phyloP scores from a whole-genome alignment of 345 rosid genomes.

The Aquilaria yunnanensis region DNA sequence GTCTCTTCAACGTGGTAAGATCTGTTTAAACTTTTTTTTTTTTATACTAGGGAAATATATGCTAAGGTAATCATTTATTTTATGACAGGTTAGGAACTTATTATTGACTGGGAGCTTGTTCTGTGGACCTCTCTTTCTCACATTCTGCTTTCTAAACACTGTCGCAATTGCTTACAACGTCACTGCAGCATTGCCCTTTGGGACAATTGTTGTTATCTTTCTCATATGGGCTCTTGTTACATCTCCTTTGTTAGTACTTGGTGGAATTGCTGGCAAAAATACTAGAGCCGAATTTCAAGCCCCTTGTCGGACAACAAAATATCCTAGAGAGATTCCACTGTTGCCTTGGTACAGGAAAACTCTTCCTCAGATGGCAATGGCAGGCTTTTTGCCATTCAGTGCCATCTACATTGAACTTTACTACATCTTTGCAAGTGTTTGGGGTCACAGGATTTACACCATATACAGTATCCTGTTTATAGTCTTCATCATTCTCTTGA shows the following conservation, averaged over 20 bases:
- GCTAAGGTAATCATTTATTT: not conserved
- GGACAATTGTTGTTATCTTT: conserved; percentile 43
- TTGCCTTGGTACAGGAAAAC: conserved; percentile 40
- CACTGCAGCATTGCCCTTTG: conserved; percentile 50
- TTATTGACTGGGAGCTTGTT: conserved; percentile 37
- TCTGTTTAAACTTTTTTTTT: no score
- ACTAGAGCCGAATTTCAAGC: conserved; percentile 51
- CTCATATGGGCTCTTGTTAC: conserved; percentile 47
- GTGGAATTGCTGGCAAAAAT: conserved; percentile 53
- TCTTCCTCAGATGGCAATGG: conserved; percentile 57
- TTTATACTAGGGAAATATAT: no score
- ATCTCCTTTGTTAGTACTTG: conserved; percentile 39
- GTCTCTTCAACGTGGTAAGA: no score
- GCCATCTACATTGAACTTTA: conserved; percentile 52
- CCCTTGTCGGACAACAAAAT: conserved; percentile 47
- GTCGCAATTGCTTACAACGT: conserved; percentile 41
- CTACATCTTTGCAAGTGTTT: conserved; percentile 53
- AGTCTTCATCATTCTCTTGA: conserved; percentile 47
- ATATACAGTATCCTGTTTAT: conserved; percentile 49
- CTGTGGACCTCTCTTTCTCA: conserved; percentile 38
- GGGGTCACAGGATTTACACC: conserved; percentile 54
- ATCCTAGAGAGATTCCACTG: conserved; percentile 48
- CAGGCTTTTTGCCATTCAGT: conserved; percentile 49
- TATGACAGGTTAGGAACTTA: conserved; percentile 40
- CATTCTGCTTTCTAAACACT: conserved; percentile 46